phyloP scores from a whole-genome alignment of 2,329 filamentous ascomycete genomes.

The Trichophyton equinum region DNA sequence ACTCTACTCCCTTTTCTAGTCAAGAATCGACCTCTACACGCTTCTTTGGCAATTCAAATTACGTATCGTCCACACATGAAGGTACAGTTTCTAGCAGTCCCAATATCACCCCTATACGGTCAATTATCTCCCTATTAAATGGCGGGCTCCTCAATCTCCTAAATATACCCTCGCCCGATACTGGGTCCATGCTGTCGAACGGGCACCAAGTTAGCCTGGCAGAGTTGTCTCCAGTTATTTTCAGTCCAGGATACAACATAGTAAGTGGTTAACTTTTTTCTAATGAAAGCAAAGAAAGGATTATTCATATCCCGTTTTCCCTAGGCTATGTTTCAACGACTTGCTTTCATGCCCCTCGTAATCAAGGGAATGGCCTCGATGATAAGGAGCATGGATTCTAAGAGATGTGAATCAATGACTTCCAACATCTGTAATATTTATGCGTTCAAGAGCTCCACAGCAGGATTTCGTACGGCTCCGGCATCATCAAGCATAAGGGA shows the following conservation, averaged over 20 bases:
- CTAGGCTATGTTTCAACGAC: conserved; percentile 27
- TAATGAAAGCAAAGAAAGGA: neutral
- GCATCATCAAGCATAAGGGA: conserved; percentile 10
- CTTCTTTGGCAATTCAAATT: neutral
- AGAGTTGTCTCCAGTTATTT: conserved; percentile 20
- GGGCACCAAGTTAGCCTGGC: conserved; percentile 14
- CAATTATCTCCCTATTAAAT: conserved; percentile 17
- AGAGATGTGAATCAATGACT: conserved; percentile 12
- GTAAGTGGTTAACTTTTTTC: conserved; percentile 14
- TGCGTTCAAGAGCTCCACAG: too few species aligned
- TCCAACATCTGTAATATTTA: conserved; percentile 6
- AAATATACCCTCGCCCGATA: neutral
- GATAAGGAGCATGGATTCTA: conserved; percentile 16
- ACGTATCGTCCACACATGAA: conserved; percentile 5
- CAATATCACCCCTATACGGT: neutral
- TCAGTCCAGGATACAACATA: conserved; percentile 21
- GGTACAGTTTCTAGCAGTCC: neutral
- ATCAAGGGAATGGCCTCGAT: conserved; percentile 25
- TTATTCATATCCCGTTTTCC: neutral
- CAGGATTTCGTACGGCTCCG: neutral
- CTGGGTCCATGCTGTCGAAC: neutral
- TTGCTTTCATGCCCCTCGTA: conserved; percentile 24
- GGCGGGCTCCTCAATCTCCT: conserved; percentile 17
- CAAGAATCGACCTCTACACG: conserved; percentile 7
- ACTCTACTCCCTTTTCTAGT: conserved; percentile 13